These are phyloP conservation scores for Cicer arietinum DNA, from an alignment of 306 rosid species.

Conservation along the genomic window DNA sequence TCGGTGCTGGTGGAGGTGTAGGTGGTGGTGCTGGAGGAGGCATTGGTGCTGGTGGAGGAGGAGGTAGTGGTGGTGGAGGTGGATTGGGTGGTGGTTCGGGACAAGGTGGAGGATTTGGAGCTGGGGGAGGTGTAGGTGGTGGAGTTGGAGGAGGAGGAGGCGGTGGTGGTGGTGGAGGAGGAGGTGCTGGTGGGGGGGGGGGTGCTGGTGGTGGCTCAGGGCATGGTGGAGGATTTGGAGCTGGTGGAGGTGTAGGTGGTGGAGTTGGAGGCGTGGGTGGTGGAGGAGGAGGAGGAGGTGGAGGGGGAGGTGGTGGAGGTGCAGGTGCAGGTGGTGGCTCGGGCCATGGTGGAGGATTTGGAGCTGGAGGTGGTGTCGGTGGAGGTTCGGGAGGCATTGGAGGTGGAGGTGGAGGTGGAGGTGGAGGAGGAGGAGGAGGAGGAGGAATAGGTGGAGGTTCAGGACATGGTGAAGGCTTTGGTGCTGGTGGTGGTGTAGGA, in stretches of 20 bases:
- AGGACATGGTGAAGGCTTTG: slow-evolving; percentile 56
- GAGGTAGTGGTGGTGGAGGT: slow-evolving; percentile 49
- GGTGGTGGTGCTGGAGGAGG: slow-evolving; percentile 44
- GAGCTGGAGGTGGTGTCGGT: slow-evolving; percentile 53
- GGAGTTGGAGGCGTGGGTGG: slow-evolving; percentile 44
- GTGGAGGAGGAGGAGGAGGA: slow-evolving; percentile 47
- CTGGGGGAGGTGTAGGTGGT: slow-evolving; percentile 47
- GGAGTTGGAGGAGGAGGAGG: slow-evolving; percentile 52
- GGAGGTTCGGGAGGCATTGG: slow-evolving; percentile 37
- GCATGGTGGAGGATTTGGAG: slow-evolving; percentile 52
- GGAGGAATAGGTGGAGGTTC: slow-evolving; percentile 62
- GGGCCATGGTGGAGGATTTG: slow-evolving; percentile 51
- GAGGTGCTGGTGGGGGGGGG: slow-evolving; percentile 42
- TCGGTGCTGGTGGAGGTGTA: slow-evolving; percentile 44
- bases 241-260: slow-evolving; percentile 51
- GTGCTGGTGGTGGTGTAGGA: slow-evolving; percentile 61
- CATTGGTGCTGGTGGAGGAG: slow-evolving; percentile 42
- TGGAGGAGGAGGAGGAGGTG: slow-evolving; percentile 31
- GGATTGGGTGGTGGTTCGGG: slow-evolving; percentile 48
- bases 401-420: slow-evolving; percentile 39
- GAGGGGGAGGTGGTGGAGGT: slow-evolving; percentile 57
- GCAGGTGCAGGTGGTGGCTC: slow-evolving; percentile 53
- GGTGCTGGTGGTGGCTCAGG: slow-evolving; percentile 51
- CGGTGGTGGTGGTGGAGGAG: slow-evolving; percentile 39
- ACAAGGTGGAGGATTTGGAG: slow-evolving; percentile 54